Percentiles rank a stretch among this genome's conserved stretches.
Evolutionary conservation across 345 rosid genomes (phyloP).

Genomic region (Anacardium occidentale): DNA sequence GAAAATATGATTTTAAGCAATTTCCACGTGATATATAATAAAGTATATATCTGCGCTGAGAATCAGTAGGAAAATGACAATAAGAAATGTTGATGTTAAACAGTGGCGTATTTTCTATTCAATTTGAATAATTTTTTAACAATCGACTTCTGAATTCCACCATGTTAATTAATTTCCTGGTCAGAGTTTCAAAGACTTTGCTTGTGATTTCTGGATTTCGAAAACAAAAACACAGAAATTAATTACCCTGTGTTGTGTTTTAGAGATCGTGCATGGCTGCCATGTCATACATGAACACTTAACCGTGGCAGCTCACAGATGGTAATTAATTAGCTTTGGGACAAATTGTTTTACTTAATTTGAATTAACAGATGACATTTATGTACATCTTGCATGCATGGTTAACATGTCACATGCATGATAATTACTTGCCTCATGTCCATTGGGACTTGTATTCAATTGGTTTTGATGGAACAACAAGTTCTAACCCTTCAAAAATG

Average conservation of each 20-base stretch:
- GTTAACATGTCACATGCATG: background rate
- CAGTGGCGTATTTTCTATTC: too few relatives aligned
- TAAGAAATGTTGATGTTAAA: background rate
- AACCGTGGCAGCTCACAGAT: too few relatives aligned
- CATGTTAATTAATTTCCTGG: background rate
- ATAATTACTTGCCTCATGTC: too few relatives aligned
- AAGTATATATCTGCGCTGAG: background rate
- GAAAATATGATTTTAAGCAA: background rate
- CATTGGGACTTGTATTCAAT: too few relatives aligned
- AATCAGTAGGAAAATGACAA: slow-evolving; percentile 2
- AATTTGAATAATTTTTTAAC: background rate
- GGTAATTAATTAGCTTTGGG: background rate
- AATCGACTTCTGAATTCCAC: background rate
- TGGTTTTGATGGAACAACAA: too few relatives aligned
- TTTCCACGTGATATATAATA: background rate
- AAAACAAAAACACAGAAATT: background rate
- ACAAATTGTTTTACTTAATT: background rate
- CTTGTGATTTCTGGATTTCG: background rate
- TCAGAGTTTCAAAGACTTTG: background rate
- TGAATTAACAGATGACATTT: background rate
- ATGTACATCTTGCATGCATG: slow-evolving; percentile 7
- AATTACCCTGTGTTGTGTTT: background rate
- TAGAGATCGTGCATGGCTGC: slow-evolving; percentile 30
- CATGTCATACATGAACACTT: slow-evolving; percentile 1
- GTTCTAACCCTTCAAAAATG: too few relatives aligned